Percentiles rank a stretch among this genome's conserved stretches.
Evolutionary conservation across 139 green algal species (phyloP).

Genomic region (Trebouxia sp.): DNA sequence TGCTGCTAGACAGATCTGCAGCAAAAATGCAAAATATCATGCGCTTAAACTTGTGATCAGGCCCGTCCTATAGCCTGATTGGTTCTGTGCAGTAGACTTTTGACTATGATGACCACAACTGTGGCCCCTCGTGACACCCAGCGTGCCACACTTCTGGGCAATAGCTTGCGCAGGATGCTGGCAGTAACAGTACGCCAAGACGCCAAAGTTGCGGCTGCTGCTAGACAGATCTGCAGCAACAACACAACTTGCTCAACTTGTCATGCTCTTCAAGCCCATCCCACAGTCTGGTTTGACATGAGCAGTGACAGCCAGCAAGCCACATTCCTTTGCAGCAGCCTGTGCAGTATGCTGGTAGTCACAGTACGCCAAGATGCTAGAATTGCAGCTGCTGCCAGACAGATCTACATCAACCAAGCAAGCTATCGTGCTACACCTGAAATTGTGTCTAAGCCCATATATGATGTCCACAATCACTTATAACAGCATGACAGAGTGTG

Average conservation of each 20-base stretch:
- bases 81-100: slow-evolving; percentile 37
- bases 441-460: too few relatives aligned
- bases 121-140: background rate
- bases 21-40: too few relatives aligned
- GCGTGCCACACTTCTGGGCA: background rate
- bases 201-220: slow-evolving; percentile 51
- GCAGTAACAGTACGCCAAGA: background rate
- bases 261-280: too few relatives aligned
- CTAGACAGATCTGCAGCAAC: slow-evolving; percentile 62
- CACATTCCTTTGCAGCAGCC: background rate
- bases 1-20: slow-evolving; percentile 67
- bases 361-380: slow-evolving; percentile 29
- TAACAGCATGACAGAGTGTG: too few relatives aligned
- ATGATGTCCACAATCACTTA: too few relatives aligned
- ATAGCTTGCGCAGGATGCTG: background rate
- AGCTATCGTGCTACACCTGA: too few relatives aligned
- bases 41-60: too few relatives aligned
- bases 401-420: slow-evolving; percentile 59
- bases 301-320: slow-evolving; percentile 28
- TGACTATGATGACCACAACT: background rate
- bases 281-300: too few relatives aligned
- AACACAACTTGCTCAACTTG: too few relatives aligned
- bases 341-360: background rate
- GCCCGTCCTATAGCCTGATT: too few relatives aligned
- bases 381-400: slow-evolving; percentile 57